Evolutionary conservation across 164 flowering plant genomes (phyloP).

Genomic region (Saururus chinensis): DNA sequence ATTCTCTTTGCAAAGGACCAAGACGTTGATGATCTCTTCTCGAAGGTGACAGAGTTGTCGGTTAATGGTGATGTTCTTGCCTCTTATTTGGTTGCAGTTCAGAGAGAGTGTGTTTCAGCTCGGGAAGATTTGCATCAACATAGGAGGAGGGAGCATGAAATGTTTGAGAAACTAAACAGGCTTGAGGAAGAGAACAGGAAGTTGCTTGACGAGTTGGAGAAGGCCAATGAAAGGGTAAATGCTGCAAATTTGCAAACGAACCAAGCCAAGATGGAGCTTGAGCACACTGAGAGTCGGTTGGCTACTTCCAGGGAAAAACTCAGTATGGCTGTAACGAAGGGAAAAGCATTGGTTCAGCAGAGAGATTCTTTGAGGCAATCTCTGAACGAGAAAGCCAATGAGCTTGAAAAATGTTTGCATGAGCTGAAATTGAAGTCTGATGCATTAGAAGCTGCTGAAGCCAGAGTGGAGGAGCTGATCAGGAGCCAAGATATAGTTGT

Average conservation of each 20-base stretch:
- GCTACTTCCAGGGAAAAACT: conserved; percentile 77
- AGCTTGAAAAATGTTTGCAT: conserved; percentile 50
- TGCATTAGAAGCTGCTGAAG: conserved; percentile 57
- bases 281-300: conserved; percentile 60
- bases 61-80: conserved; percentile 23
- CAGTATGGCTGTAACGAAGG: conserved; percentile 91
- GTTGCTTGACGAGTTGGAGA: conserved; percentile 41
- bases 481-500: conserved; percentile 34
- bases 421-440: conserved; percentile 65
- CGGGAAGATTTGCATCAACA: conserved; percentile 21
- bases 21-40: conserved; percentile 52
- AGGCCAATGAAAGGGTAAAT: conserved; percentile 26
- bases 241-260: conserved; percentile 32
- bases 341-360: conserved; percentile 92
- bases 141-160: conserved; percentile 35
- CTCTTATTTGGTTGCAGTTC: conserved; percentile 20
- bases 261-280: conserved; percentile 50
- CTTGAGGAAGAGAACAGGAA: conserved; percentile 44
- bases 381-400: conserved; percentile 58
- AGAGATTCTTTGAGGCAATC: conserved; percentile 67
- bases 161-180: conserved; percentile 28
- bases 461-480: conserved; percentile 33
- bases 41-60: conserved; percentile 36
- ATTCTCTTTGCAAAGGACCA: conserved; percentile 35
- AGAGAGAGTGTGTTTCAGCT: conserved; percentile 10